These are phyloP conservation scores for Lepidopterella palustris DNA, from an alignment of 495 filamentous ascomycete genomes.

Conservation along the genomic window DNA sequence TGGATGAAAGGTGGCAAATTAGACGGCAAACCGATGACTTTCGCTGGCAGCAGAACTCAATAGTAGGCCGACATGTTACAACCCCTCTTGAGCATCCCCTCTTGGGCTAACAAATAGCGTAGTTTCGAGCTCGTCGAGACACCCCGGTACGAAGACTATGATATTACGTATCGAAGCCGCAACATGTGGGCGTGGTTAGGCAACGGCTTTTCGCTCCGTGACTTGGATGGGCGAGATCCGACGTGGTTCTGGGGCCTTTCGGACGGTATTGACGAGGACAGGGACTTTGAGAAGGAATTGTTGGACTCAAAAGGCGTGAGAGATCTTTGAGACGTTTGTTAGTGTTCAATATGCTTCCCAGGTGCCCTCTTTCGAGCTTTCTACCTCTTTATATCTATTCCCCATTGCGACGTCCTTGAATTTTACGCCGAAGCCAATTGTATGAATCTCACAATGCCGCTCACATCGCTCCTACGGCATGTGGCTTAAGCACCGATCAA, in stretches of 20 bases:
- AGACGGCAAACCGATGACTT: background rate
- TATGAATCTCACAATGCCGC: no score
- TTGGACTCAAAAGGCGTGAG: no score
- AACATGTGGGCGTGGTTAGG: background rate
- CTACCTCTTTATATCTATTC: no score
- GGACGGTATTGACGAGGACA: background rate
- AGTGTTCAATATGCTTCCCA: no score
- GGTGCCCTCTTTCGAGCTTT: no score
- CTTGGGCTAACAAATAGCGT: background rate
- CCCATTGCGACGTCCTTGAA: no score
- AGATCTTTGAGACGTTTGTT: no score
- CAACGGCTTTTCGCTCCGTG: background rate
- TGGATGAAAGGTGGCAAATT: slow-evolving; percentile 5
- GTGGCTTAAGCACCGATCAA: no score
- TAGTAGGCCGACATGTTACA: background rate
- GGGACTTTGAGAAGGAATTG: background rate
- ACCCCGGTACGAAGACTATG: background rate
- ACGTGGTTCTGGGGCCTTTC: background rate
- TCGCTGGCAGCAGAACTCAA: background rate
- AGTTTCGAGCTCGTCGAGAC: background rate
- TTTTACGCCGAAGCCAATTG: no score
- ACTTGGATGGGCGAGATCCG: background rate
- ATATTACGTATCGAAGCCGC: background rate
- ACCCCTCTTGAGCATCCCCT: no score
- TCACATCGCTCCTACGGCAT: no score